Evolutionary conservation across 306 rosid species (phyloP).

Genomic region (Acacia crassicarpa): DNA sequence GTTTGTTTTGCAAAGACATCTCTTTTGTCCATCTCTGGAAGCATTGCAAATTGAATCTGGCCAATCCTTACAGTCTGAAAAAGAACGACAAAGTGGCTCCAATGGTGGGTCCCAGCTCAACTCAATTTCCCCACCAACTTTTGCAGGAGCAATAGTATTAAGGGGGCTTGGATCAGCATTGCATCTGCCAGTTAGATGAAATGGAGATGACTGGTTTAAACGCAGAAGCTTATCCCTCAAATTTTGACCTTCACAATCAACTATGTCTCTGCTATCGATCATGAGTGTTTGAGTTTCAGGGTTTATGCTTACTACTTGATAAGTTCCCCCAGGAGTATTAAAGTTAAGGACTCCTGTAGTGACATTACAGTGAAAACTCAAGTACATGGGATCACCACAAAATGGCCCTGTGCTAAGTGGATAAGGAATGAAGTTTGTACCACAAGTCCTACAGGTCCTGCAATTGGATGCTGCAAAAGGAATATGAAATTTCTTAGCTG

Average conservation of each 20-base stretch:
- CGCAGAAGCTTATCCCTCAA: constrained; percentile 37
- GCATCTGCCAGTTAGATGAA: constrained; percentile 48
- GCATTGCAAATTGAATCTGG: constrained; percentile 62
- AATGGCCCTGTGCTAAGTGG: constrained; percentile 69
- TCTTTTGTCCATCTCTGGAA: constrained; percentile 45
- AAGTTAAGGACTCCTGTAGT: constrained; percentile 59
- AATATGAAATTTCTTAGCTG: neutral
- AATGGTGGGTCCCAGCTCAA: constrained; percentile 52
- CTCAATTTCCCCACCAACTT: constrained; percentile 57
- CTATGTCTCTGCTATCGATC: constrained; percentile 44
- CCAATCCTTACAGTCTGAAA: constrained; percentile 68
- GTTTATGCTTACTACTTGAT: constrained; percentile 53
- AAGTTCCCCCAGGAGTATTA: constrained; percentile 46
- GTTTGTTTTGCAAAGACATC: constrained; percentile 57
- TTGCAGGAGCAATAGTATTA: constrained; percentile 39
- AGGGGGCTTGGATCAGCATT: constrained; percentile 41
- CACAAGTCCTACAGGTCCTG: constrained; percentile 66
- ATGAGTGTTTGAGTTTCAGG: constrained; percentile 44
- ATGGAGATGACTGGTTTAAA: constrained; percentile 64
- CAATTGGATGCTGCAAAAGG: constrained; percentile 53
- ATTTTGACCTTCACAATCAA: constrained; percentile 40
- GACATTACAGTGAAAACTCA: constrained; percentile 52
- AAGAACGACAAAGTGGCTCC: constrained; percentile 59
- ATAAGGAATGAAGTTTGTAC: constrained; percentile 73
- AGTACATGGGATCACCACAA: constrained; percentile 66